A percentile compares a stretch with the other conserved stretches of the same genome.
Conservation (phyloP, 2,329 filamentous ascomycete species). For the Trichoderma breve region DNA sequence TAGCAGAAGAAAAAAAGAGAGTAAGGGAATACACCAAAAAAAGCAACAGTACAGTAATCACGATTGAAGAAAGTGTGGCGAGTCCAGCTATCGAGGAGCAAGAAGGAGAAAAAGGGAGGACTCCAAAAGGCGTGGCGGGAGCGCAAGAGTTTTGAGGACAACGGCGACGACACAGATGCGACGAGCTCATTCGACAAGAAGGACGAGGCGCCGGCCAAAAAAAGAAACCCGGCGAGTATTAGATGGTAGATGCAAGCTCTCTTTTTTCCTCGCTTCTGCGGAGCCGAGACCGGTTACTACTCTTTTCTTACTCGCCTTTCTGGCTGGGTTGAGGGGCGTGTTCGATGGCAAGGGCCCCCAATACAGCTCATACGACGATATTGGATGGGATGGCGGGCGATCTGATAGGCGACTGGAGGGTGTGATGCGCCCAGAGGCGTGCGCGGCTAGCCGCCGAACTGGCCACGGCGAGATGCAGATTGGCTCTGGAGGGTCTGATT, state of each 20-base stretch:
- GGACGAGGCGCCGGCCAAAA: constrained; percentile 36
- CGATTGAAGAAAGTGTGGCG: constrained; percentile 39
- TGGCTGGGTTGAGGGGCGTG: neutral
- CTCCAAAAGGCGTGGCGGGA: constrained; percentile 39
- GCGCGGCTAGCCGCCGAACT: constrained; percentile 13
- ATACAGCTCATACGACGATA: neutral
- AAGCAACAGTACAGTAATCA: constrained; percentile 30
- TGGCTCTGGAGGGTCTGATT: neutral
- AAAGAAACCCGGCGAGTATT: constrained; percentile 9
- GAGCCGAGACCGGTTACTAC: neutral
- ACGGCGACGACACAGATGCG: constrained; percentile 28
- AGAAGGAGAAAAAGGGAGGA: constrained; percentile 32
- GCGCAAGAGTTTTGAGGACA: constrained; percentile 51
- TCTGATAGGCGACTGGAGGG: constrained; percentile 23
- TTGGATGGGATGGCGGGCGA: constrained; percentile 3
- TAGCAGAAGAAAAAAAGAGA: neutral
- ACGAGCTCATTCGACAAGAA: constrained; percentile 32
- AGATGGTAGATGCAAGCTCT: neutral
- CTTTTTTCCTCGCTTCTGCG: neutral
- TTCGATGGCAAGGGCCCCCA: neutral
- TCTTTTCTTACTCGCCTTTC: neutral
- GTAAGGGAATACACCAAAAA: neutral
- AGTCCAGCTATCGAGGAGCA: constrained; percentile 57
- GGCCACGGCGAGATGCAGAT: constrained; percentile 13
- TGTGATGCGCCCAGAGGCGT: constrained; percentile 16